phyloP scores from a whole-genome alignment of 31 red algal genomes.

The Endocladia muricata region DNA sequence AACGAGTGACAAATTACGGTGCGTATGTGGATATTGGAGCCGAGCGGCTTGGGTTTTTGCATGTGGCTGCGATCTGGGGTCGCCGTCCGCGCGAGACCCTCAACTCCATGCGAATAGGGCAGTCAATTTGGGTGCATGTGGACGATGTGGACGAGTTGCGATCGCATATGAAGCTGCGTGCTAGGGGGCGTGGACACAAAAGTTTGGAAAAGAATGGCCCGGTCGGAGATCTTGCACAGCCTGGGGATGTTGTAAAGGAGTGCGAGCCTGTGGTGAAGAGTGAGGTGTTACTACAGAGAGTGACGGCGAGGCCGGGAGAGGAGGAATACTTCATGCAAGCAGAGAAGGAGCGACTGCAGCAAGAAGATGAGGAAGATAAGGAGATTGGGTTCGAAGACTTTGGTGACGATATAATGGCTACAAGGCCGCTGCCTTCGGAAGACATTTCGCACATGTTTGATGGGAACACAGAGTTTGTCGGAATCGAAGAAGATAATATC shows the following conservation, averaged over 20 bases:
- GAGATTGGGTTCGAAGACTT: constrained; percentile 19
- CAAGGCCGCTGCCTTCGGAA: not conserved
- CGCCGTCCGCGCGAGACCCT: constrained; percentile 59
- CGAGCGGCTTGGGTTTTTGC: constrained; percentile 85
- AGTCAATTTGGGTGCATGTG: constrained; percentile 45
- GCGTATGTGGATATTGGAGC: constrained; percentile 93
- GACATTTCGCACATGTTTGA: constrained; percentile 53
- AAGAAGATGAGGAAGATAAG: constrained; percentile 36
- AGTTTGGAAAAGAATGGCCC: not conserved
- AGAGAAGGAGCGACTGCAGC: constrained; percentile 5
- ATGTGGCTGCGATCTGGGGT: constrained; percentile 79
- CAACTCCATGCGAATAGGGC: constrained; percentile 51
- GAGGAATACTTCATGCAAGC: not conserved
- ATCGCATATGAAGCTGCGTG: constrained; percentile 36
- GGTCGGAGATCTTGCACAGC: constrained; percentile 6
- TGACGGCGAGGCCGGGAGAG: not conserved
- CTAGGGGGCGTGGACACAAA: constrained; percentile 20
- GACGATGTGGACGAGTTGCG: constrained; percentile 40
- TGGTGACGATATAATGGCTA: not conserved
- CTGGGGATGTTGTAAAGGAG: not conserved
- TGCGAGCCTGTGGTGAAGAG: not conserved
- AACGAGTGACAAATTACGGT: constrained; percentile 89
- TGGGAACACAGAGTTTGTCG: constrained; percentile 33
- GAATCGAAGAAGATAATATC: not conserved
- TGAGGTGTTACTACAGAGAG: not conserved